Conservation (phyloP, 2,329 filamentous ascomycete genomes). For the Coniochaeta sp. region DNA sequence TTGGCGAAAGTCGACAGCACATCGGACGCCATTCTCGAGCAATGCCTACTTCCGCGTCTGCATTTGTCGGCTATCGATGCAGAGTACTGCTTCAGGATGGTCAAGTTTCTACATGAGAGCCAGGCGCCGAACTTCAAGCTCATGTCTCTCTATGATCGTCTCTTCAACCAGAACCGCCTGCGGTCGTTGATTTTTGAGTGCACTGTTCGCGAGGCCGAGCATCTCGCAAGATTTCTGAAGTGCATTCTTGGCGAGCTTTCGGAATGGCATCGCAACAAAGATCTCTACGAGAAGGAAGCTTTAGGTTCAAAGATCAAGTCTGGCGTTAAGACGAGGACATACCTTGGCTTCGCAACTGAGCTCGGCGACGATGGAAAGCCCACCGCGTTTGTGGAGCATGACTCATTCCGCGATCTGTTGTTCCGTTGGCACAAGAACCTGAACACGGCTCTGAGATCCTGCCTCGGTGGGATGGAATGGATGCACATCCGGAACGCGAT, state of each 20-base stretch:
- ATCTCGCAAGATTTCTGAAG: conserved; percentile 85
- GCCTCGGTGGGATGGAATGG: conserved; percentile 79
- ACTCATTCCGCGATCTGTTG: conserved; percentile 76
- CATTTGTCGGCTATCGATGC: conserved; percentile 80
- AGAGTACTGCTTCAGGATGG: conserved; percentile 78
- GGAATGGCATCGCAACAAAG: conserved; percentile 74
- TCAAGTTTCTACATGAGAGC: conserved; percentile 80
- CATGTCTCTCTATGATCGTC: conserved; percentile 71
- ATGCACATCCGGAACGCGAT: conserved; percentile 98
- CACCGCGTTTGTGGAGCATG: conserved; percentile 68
- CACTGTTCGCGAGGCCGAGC: conserved; percentile 84
- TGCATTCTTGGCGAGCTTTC: conserved; percentile 73
- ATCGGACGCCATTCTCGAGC: conserved; percentile 74
- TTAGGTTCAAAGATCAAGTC: conserved; percentile 40
- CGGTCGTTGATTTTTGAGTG: conserved; percentile 80
- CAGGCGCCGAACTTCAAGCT: conserved; percentile 83
- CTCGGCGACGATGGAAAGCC: conserved; percentile 67
- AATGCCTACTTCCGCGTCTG: conserved; percentile 85
- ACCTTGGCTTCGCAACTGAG: conserved; percentile 72
- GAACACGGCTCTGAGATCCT: conserved; percentile 71
- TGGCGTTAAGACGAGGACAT: conserved; percentile 39
- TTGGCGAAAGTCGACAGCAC: conserved; percentile 58
- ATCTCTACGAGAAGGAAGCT: conserved; percentile 75
- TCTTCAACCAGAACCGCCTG: conserved; percentile 79
- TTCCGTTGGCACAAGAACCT: conserved; percentile 88